A percentile compares a stretch with the other conserved stretches of the same genome.
Conservation (phyloP, 2,329 filamentous ascomycete genomes). For the Epichloe gansuensis region DNA sequence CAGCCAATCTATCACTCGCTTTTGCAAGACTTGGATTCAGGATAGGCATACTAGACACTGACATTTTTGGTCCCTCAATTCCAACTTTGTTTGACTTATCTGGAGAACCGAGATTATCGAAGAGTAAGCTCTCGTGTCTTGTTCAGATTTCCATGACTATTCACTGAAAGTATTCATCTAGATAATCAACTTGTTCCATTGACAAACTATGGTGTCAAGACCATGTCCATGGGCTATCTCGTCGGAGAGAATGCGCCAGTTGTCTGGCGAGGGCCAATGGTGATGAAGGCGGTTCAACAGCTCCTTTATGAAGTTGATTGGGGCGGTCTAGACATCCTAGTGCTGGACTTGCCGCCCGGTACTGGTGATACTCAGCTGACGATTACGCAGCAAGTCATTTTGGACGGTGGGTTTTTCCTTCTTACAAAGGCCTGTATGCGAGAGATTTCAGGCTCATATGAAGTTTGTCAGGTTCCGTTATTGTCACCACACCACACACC, state of each 20-base stretch:
- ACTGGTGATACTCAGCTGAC: constrained; percentile 94
- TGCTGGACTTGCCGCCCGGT: constrained; percentile 84
- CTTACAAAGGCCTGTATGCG: not conserved
- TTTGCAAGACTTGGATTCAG: constrained; percentile 72
- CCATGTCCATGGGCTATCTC: constrained; percentile 98
- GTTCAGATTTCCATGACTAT: no score
- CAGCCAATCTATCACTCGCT: constrained; percentile 71
- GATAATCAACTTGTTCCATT: constrained; percentile 75
- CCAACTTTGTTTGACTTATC: constrained; percentile 77
- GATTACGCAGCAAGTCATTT: constrained; percentile 86
- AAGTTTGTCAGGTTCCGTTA: constrained; percentile 48
- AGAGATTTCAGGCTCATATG: not conserved
- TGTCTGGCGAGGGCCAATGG: constrained; percentile 93
- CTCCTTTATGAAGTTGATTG: constrained; percentile 91
- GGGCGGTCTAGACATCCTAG: constrained; percentile 76
- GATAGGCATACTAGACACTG: constrained; percentile 81
- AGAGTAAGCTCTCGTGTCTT: constrained; percentile 38
- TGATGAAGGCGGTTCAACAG: constrained; percentile 93
- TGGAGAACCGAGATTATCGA: constrained; percentile 63
- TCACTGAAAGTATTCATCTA: constrained; percentile 16
- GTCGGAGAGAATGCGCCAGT: constrained; percentile 69
- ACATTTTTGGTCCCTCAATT: constrained; percentile 93
- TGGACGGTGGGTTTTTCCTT: constrained; percentile 50
- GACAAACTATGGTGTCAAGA: constrained; percentile 89
- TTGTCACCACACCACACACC: constrained; percentile 89